These are phyloP conservation scores for Rhodotorula paludigena DNA, from an alignment of 768 basidiomycete genomes.

Conservation along the genomic window DNA sequence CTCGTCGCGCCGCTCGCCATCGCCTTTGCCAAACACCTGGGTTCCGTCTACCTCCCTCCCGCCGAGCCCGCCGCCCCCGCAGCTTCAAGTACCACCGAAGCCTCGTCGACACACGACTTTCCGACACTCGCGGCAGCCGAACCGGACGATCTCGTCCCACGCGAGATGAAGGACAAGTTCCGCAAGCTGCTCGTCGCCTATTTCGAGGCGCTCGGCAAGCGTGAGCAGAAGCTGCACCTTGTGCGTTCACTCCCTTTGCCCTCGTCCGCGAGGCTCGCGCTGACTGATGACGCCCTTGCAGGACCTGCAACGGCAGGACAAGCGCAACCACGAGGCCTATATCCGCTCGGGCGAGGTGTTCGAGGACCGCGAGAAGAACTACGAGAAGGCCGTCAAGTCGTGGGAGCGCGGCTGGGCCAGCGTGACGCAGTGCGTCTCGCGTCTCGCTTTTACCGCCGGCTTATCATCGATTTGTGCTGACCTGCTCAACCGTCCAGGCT, in stretches of 20 bases:
- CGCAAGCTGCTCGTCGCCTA: slow-evolving; percentile 89
- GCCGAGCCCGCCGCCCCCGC: neutral
- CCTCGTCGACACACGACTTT: slow-evolving; percentile 18
- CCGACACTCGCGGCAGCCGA: slow-evolving; percentile 20
- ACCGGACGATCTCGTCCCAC: slow-evolving; percentile 65
- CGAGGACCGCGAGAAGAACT: slow-evolving; percentile 95
- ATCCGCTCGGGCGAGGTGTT: slow-evolving; percentile 99
- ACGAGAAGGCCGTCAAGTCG: slow-evolving; percentile 95
- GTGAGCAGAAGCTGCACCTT: slow-evolving; percentile 71
- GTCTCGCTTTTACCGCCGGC: slow-evolving; percentile 65
- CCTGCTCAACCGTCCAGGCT: slow-evolving; percentile 65
- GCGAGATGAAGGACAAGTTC: slow-evolving; percentile 79
- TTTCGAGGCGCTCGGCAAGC: slow-evolving; percentile 85
- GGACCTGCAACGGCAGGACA: slow-evolving; percentile 95
- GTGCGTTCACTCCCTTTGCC: slow-evolving; percentile 1
- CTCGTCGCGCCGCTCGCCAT: slow-evolving; percentile 72
- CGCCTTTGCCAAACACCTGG: slow-evolving; percentile 89
- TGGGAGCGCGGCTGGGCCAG: slow-evolving; percentile 86
- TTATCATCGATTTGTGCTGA: slow-evolving; percentile 72
- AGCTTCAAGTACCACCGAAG: neutral
- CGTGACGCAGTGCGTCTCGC: slow-evolving; percentile 65
- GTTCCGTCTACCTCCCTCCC: slow-evolving; percentile 61
- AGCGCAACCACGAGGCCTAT: slow-evolving; percentile 95
- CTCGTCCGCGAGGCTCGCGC: neutral
- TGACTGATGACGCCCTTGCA: slow-evolving; percentile 44